Conservation (phyloP, 768 basidiomycete genomes). For the Calocybe gangraenosa region DNA sequence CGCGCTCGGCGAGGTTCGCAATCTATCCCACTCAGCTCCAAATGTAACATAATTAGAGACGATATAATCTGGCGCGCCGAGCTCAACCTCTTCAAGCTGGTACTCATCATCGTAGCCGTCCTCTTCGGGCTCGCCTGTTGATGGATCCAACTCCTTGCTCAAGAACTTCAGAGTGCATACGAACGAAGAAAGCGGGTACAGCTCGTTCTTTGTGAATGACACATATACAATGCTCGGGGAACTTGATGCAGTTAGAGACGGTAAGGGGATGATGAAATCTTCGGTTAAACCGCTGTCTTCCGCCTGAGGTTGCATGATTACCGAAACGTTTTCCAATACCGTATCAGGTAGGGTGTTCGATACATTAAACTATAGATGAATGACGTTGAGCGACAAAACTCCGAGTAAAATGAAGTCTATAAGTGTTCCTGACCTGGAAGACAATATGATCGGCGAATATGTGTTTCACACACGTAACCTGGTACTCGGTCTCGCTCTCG, state of each 20-base stretch:
- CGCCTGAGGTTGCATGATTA: slow-evolving; percentile 82
- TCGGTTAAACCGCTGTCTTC: slow-evolving; percentile 76
- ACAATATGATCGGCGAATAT: slow-evolving; percentile 94
- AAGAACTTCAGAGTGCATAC: slow-evolving; percentile 89
- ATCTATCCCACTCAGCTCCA: slow-evolving; percentile 90
- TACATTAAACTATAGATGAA: slow-evolving; percentile 78
- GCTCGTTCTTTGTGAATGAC: slow-evolving; percentile 82
- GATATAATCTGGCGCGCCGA: slow-evolving; percentile 93
- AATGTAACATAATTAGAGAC: slow-evolving; percentile 93
- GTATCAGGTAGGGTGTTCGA: slow-evolving; percentile 96
- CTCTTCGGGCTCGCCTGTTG: slow-evolving; percentile 92
- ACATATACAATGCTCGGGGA: slow-evolving; percentile 91
- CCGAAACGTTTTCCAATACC: slow-evolving; percentile 89
- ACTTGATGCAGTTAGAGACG: slow-evolving; percentile 59
- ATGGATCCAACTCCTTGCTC: slow-evolving; percentile 96
- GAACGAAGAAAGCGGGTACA: slow-evolving; percentile 83
- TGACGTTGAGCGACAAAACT: background rate
- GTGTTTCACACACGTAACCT: slow-evolving; percentile 95
- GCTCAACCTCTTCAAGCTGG: slow-evolving; percentile 92
- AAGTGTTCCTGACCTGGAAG: slow-evolving; percentile 71
- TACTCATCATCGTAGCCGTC: slow-evolving; percentile 99
- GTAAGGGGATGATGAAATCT: slow-evolving; percentile 90
- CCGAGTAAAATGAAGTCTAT: background rate
- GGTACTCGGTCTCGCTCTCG: slow-evolving; percentile 97
- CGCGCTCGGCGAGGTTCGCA: slow-evolving; percentile 69